Base-by-base conservation (phyloP, 129 eudicot species). In the Flaveria bidentis region DNA sequence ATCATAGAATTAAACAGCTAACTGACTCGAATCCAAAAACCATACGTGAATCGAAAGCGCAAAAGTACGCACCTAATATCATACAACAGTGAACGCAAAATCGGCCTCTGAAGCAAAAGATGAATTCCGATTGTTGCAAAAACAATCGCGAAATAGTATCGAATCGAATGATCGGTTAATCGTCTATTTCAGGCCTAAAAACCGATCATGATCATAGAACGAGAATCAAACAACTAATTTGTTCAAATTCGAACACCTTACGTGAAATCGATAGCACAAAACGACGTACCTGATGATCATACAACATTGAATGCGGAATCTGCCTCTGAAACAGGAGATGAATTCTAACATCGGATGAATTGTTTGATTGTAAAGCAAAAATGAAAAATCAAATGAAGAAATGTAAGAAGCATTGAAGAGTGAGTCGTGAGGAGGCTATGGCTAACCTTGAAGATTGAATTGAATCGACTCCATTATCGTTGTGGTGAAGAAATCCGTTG, bases 391-490 rank as follows among this genome's bases (percentile, higher is more conserved):
- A 14, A 73, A 30, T 17, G 42, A 58, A 42, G 57, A 28, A 71
- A 53, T 55, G 66, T 18, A 50, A 52, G 52, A 64, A 49, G 72
- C 80, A 46, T 75, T 71, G 72, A 75, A 47, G 30, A 64, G 72
- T 74, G 60, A 74, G 70, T 74, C 47, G 12, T 17, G 57, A 45
- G 56, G 17, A 69, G 58, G 57, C 12, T 22, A 58, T 74, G 46
- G 58, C 58, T 52, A 52, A 10, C 58, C 60, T 60, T 75, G 79
- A 15, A 30, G 62, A 50, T 44, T 61, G 47, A 50, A 70, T 33
- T 10, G 33, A 75, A 45, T 61, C 47, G 78, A 60, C 78, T 74
- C 70, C 78, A 45, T 75, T 33, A 30, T 72, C 66, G 10, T 26
- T 33, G 9, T 18, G 46, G 13, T 14, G 58, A 26, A 60, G 49